Conservation (phyloP, 148 eudicot genomes). For the Chenopodium album region DNA sequence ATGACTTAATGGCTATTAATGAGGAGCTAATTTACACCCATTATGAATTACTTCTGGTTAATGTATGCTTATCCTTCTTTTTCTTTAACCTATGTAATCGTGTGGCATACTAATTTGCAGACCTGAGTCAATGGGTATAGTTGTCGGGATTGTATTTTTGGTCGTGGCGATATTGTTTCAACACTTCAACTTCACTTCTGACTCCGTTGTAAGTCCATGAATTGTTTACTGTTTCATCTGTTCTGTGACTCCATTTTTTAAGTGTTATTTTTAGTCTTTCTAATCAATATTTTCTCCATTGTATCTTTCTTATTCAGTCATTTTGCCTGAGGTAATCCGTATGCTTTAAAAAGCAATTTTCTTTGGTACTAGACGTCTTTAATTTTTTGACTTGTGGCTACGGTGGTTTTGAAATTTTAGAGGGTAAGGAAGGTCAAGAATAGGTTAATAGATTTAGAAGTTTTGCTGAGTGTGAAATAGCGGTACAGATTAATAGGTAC, state of each 20-base stretch:
- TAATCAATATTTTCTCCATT: neutral
- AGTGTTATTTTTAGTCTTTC: neutral
- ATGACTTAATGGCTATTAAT: neutral
- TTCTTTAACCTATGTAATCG: neutral
- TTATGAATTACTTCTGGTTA: neutral
- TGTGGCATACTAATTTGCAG: constrained; percentile 48
- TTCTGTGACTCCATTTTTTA: neutral
- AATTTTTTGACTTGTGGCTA: neutral
- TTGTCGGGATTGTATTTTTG: constrained; percentile 82
- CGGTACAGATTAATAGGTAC: neutral
- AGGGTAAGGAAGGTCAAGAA: neutral
- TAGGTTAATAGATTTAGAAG: neutral
- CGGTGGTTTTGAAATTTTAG: neutral
- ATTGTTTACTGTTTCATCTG: neutral
- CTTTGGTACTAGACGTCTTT: neutral
- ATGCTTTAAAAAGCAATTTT: neutral
- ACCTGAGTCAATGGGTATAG: constrained; percentile 93
- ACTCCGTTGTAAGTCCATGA: constrained; percentile 65
- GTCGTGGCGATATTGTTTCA: constrained; percentile 78
- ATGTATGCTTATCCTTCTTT: neutral
- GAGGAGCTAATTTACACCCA: neutral
- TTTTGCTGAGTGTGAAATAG: neutral
- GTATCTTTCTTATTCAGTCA: neutral
- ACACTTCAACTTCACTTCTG: constrained; percentile 79
- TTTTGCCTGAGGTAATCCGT: neutral